Evolutionary conservation across 1,139 yeast species (phyloP).

Genomic region (Yamadazyma atlantica): DNA sequence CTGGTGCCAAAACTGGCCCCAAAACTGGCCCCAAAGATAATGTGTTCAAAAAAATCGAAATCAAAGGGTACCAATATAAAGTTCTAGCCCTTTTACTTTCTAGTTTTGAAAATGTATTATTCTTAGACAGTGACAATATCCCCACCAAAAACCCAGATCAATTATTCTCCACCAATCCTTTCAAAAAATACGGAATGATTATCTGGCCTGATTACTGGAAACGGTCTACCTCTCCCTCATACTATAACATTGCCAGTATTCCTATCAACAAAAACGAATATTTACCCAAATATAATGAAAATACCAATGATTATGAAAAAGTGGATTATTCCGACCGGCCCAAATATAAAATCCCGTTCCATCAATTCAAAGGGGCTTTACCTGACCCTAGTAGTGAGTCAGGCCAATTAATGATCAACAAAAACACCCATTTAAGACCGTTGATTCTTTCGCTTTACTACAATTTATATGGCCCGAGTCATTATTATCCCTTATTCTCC

Average conservation of each 20-base stretch:
- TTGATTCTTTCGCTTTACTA: conserved; percentile 71
- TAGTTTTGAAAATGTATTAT: conserved; percentile 72
- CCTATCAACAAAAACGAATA: conserved; percentile 24
- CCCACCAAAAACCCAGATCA: conserved; percentile 59
- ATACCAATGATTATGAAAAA: conserved; percentile 14
- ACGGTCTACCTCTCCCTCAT: conserved; percentile 44
- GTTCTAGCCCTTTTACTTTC: conserved; percentile 73
- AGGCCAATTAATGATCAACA: conserved; percentile 75
- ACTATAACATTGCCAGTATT: conserved; percentile 38
- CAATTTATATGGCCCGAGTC: conserved; percentile 75
- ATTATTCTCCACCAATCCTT: conserved; percentile 31
- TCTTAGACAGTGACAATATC: conserved; percentile 75
- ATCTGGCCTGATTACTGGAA: conserved; percentile 54
- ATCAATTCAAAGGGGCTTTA: conserved; percentile 66
- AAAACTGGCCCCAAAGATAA: conserved; percentile 28
- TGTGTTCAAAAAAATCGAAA: conserved; percentile 16
- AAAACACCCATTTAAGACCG: conserved; percentile 62
- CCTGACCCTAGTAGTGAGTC: conserved; percentile 84
- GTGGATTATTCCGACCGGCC: conserved; percentile 12
- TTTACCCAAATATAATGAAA: conserved; percentile 34
- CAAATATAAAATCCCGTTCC: conserved; percentile 49
- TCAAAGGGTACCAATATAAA: conserved; percentile 75
- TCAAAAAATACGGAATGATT: conserved; percentile 32
- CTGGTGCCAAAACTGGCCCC: too few relatives aligned
- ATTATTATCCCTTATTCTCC: conserved; percentile 79